Evolutionary conservation across 2,329 filamentous ascomycete genomes (phyloP).

Genomic region (Coniochaeta ligniaria): DNA sequence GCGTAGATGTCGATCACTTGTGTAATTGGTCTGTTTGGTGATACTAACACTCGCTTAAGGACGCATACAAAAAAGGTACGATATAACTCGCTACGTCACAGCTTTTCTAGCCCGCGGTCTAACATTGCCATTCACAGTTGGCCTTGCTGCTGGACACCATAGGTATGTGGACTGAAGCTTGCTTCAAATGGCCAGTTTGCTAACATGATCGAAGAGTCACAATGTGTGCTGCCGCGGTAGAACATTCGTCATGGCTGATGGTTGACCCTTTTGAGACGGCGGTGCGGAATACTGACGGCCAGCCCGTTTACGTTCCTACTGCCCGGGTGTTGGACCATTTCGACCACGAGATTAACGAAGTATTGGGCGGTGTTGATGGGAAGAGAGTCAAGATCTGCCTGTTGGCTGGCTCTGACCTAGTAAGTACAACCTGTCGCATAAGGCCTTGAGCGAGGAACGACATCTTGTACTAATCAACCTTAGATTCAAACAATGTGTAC

Average conservation of each 20-base stretch:
- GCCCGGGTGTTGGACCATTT: conserved; percentile 89
- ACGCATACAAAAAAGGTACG: not conserved
- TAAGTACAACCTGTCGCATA: not conserved
- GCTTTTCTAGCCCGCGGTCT: not conserved
- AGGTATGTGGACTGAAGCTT: conserved; percentile 15
- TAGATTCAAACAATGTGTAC: conserved; percentile 53
- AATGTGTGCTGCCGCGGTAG: conserved; percentile 81
- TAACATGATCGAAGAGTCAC: conserved; percentile 42
- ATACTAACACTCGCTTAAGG: not conserved
- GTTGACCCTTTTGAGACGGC: conserved; percentile 80
- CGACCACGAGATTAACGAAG: conserved; percentile 78
- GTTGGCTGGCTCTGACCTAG: conserved; percentile 62
- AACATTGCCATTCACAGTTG: conserved; percentile 31
- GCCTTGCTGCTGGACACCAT: conserved; percentile 65
- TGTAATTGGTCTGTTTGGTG: not conserved
- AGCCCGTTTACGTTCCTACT: conserved; percentile 80
- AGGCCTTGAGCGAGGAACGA: conserved; percentile 14
- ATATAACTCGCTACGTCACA: not conserved
- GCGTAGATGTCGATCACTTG: not conserved
- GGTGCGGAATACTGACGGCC: conserved; percentile 32
- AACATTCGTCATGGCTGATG: conserved; percentile 73
- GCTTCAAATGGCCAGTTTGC: not conserved
- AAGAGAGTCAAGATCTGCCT: conserved; percentile 71
- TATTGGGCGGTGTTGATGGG: conserved; percentile 65
- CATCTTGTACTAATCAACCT: not conserved